phyloP scores from a whole-genome alignment of 2,329 filamentous ascomycete genomes.

The Cercospora zeae-maydis region DNA sequence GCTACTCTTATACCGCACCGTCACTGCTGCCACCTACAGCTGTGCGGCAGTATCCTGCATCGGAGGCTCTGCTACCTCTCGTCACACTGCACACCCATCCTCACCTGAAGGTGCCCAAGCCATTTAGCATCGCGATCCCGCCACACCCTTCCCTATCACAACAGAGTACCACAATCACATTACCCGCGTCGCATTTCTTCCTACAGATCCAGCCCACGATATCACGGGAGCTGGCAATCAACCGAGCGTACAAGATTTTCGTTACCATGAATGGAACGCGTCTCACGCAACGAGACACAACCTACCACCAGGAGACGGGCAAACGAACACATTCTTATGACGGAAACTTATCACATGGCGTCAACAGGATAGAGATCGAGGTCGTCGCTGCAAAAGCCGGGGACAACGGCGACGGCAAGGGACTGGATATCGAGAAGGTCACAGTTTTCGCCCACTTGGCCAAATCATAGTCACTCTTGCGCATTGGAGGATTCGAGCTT shows the following conservation, averaged over 20 bases:
- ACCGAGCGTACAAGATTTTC: constrained; percentile 72
- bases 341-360: constrained; percentile 63
- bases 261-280: constrained; percentile 65
- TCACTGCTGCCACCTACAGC: constrained; percentile 39
- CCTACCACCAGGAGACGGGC: constrained; percentile 34
- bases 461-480: constrained; percentile 31
- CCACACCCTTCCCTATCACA: constrained; percentile 64
- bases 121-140: constrained; percentile 61
- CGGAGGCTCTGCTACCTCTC: constrained; percentile 64
- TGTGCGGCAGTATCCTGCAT: constrained; percentile 35
- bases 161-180: constrained; percentile 68
- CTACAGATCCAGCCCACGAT: constrained; percentile 68
- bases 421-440: constrained; percentile 70
- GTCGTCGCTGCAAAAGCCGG: constrained; percentile 59
- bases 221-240: constrained; percentile 54
- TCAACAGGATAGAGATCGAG: constrained; percentile 76
- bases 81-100: constrained; percentile 67
- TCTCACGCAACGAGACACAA: constrained; percentile 53
- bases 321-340: constrained; percentile 68
- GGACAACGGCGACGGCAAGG: constrained; percentile 32
- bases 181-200: constrained; percentile 65
- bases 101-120: constrained; percentile 52
- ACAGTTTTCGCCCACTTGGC: constrained; percentile 71
- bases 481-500: neutral
- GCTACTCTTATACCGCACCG: constrained; percentile 32